phyloP scores from a whole-genome alignment of 2,329 filamentous ascomycete species.

The Trichoderma sp. region DNA sequence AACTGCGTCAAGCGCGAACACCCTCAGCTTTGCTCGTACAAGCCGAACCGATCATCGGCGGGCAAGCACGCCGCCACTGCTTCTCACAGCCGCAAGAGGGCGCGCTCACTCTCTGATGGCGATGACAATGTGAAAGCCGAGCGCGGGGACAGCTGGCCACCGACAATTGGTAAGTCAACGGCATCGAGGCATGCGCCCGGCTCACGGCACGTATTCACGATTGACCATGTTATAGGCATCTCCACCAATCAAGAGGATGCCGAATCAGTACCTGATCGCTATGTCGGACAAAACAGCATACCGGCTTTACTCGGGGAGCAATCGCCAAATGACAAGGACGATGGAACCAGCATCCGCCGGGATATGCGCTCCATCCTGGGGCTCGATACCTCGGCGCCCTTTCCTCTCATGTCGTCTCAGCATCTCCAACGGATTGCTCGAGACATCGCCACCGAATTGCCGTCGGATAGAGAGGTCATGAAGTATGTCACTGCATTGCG shows the following conservation, averaged over 20 bases:
- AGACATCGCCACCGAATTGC: constrained; percentile 63
- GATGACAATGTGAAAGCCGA: constrained; percentile 40
- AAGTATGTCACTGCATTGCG: constrained; percentile 50
- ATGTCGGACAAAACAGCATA: constrained; percentile 68
- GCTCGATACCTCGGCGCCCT: constrained; percentile 65
- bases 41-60: constrained; percentile 55
- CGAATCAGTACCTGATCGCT: constrained; percentile 57
- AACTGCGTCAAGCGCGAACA: constrained; percentile 69
- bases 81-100: constrained; percentile 39
- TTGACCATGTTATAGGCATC: constrained; percentile 29
- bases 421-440: constrained; percentile 61
- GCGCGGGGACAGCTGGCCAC: constrained; percentile 47
- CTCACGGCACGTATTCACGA: not conserved
- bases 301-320: constrained; percentile 66
- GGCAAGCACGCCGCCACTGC: constrained; percentile 38
- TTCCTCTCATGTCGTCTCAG: constrained; percentile 65
- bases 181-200: not conserved
- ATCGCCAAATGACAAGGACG: constrained; percentile 53
- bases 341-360: constrained; percentile 59
- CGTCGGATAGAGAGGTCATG: constrained; percentile 66
- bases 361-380: constrained; percentile 68
- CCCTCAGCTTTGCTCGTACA: constrained; percentile 65
- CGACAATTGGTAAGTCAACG: constrained; percentile 41
- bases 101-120: constrained; percentile 38
- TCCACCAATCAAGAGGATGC: constrained; percentile 53